Evolutionary conservation across 2,329 filamentous ascomycete genomes (phyloP).

Genomic region (Alternaria ethzedia): DNA sequence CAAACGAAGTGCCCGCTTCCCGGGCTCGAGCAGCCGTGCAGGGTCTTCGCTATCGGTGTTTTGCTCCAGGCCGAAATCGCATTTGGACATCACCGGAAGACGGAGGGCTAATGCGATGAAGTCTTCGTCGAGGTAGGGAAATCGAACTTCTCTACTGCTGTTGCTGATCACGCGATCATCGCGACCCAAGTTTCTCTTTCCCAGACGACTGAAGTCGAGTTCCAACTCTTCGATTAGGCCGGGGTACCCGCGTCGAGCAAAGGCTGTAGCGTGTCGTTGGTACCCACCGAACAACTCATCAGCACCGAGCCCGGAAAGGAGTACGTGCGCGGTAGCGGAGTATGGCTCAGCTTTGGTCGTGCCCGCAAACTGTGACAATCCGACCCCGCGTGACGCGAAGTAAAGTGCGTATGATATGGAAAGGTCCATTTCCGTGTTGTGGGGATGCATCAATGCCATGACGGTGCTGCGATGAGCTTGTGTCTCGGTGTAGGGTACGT

Average conservation of each 20-base stretch:
- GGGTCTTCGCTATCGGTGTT: slow-evolving; percentile 27
- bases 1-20: slow-evolving; percentile 80
- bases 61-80: slow-evolving; percentile 70
- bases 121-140: slow-evolving; percentile 87
- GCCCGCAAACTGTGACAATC: slow-evolving; percentile 49
- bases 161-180: slow-evolving; percentile 91
- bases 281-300: slow-evolving; percentile 98
- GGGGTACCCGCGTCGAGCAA: slow-evolving; percentile 68
- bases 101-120: slow-evolving; percentile 82
- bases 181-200: slow-evolving; percentile 91
- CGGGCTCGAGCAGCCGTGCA: slow-evolving; percentile 67
- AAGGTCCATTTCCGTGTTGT: slow-evolving; percentile 98
- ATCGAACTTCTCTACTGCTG: slow-evolving; percentile 87
- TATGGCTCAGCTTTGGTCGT: slow-evolving; percentile 54
- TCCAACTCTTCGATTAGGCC: slow-evolving; percentile 82
- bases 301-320: slow-evolving; percentile 91
- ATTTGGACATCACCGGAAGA: slow-evolving; percentile 81
- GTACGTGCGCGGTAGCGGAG: slow-evolving; percentile 75
- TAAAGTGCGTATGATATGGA: slow-evolving; percentile 95
- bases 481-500: slow-evolving; percentile 81
- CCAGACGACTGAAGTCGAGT: slow-evolving; percentile 83
- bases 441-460: slow-evolving; percentile 81
- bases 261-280: slow-evolving; percentile 80
- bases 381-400: slow-evolving; percentile 82
- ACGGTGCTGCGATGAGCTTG: slow-evolving; percentile 71